Percentiles rank a stretch among this genome's conserved stretches.
phyloP scores from a whole-genome alignment of 345 rosid species.

The Dovyalis caffra region DNA sequence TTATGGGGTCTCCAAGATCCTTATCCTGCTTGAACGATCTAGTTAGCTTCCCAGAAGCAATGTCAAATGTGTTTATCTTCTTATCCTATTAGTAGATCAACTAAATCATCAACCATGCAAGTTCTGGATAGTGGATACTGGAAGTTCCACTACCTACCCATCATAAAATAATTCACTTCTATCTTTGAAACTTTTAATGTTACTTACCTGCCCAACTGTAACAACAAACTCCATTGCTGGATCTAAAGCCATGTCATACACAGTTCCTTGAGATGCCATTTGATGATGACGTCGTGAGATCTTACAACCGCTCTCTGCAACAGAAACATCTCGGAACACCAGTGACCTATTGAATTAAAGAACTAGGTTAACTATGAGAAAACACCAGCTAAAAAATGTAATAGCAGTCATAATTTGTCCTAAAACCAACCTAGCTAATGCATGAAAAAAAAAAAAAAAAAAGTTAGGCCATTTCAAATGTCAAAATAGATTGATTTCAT shows the following conservation, averaged over 20 bases:
- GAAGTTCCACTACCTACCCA: constrained; percentile 1
- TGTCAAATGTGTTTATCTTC: constrained; percentile 65
- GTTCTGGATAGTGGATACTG: not conserved
- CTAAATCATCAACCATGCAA: constrained; percentile 11
- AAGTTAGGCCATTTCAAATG: constrained; percentile 2
- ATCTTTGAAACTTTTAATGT: constrained; percentile 7
- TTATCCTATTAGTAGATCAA: constrained; percentile 52
- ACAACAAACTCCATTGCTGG: constrained; percentile 56
- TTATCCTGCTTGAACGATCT: constrained; percentile 70
- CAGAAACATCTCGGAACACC: constrained; percentile 55
- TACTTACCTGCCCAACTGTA: constrained; percentile 75
- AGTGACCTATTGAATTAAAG: constrained; percentile 49
- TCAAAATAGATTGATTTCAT: constrained; percentile 4
- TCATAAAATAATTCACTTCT: constrained; percentile 1
- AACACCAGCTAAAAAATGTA: not conserved
- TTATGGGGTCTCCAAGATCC: constrained; percentile 74
- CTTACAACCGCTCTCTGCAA: constrained; percentile 34
- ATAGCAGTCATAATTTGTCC: not conserved
- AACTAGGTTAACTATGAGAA: constrained; percentile 11
- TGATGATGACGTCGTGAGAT: constrained; percentile 59
- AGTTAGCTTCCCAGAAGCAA: constrained; percentile 59
- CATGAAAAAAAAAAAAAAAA: constrained; percentile 8
- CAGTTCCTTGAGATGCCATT: constrained; percentile 70
- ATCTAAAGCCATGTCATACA: constrained; percentile 80
- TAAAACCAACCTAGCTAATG: constrained; percentile 8